A percentile compares a stretch with the other conserved stretches of the same genome.
phyloP scores from a whole-genome alignment of 2,329 filamentous ascomycete species.

The Aureobasidium sp. region DNA sequence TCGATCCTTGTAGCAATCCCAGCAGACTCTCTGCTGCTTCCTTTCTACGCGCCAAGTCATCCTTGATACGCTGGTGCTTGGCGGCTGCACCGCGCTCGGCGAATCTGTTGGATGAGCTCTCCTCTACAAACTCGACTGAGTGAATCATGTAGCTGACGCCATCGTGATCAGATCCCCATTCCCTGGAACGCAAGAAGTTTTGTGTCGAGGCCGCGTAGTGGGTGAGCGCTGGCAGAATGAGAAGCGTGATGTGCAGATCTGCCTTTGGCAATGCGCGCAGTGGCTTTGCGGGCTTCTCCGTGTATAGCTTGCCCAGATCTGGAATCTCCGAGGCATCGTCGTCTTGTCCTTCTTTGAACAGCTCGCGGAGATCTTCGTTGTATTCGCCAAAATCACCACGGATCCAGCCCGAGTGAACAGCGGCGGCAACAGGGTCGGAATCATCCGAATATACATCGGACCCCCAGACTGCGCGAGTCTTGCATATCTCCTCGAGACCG shows the following conservation, averaged over 20 bases:
- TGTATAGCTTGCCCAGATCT: not conserved
- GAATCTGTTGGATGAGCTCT: slow-evolving; percentile 49
- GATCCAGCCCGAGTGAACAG: slow-evolving; percentile 90
- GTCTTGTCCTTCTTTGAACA: slow-evolving; percentile 25
- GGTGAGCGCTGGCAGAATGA: slow-evolving; percentile 73
- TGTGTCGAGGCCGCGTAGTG: slow-evolving; percentile 69
- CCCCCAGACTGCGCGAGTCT: slow-evolving; percentile 78
- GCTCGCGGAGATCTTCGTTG: slow-evolving; percentile 27
- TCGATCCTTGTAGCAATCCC: slow-evolving; percentile 5
- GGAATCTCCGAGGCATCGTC: not conserved
- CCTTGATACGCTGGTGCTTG: slow-evolving; percentile 44
- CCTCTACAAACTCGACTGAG: slow-evolving; percentile 77
- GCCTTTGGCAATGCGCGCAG: slow-evolving; percentile 58
- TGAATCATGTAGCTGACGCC: slow-evolving; percentile 84
- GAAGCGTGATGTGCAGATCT: slow-evolving; percentile 79
- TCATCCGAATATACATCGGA: slow-evolving; percentile 94
- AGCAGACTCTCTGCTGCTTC: slow-evolving; percentile 26
- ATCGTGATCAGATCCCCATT: slow-evolving; percentile 71
- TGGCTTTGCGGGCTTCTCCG: slow-evolving; percentile 45
- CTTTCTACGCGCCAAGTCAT: slow-evolving; percentile 28
- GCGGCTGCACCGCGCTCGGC: slow-evolving; percentile 40
- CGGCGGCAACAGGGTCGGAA: slow-evolving; percentile 85
- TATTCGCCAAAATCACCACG: slow-evolving; percentile 73
- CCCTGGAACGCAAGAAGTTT: slow-evolving; percentile 74
- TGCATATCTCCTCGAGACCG: slow-evolving; percentile 71